Conservation (phyloP, 139 green algal genomes). For the Auxenochlorella pyrenoidosa region DNA sequence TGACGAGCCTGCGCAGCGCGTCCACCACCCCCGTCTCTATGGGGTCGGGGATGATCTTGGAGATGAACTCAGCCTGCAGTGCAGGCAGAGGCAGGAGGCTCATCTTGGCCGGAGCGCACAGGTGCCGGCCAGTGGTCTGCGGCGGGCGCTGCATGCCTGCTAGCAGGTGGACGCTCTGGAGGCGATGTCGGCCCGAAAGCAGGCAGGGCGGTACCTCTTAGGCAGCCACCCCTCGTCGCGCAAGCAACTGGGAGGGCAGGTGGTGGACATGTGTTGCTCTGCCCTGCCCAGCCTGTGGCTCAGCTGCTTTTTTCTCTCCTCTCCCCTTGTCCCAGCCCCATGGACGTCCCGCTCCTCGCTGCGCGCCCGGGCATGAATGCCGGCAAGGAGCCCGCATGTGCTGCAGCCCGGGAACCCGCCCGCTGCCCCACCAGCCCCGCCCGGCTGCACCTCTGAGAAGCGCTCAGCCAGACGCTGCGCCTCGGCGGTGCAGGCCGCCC, state of each 20-base stretch:
- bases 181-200: background rate
- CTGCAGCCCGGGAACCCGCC: too few relatives aligned
- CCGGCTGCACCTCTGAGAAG: constrained; percentile 37
- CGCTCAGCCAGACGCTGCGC: constrained; percentile 23
- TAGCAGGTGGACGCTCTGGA: background rate
- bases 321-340: too few relatives aligned
- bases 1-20: constrained; percentile 21
- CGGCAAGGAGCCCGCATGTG: too few relatives aligned
- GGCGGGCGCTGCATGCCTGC: too few relatives aligned
- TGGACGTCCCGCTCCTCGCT: too few relatives aligned
- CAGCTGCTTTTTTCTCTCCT: too few relatives aligned
- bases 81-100: background rate
- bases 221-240: background rate
- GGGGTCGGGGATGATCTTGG: constrained; percentile 38
- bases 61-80: constrained; percentile 41
- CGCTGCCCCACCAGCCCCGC: background rate
- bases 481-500: constrained; percentile 24
- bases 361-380: background rate
- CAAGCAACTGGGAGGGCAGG: too few relatives aligned
- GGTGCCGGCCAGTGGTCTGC: too few relatives aligned
- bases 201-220: background rate
- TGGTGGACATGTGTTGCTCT: too few relatives aligned
- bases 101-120: too few relatives aligned
- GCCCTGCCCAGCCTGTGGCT: too few relatives aligned
- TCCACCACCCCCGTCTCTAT: constrained; percentile 36